Conservation (phyloP, 805 yeast species). For the Candida dendrica region DNA sequence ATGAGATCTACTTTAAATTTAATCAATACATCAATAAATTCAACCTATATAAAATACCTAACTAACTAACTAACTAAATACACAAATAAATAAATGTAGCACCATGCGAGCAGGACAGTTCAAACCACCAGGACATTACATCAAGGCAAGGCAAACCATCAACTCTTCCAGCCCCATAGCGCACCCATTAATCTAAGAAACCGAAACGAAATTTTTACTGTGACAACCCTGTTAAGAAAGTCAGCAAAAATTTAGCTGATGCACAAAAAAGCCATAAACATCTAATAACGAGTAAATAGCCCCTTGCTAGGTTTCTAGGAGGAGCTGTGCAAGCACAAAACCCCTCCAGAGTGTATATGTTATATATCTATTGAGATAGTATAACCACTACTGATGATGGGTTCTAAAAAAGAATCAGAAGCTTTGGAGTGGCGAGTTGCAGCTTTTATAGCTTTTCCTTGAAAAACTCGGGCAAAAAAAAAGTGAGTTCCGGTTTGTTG, state of each 20-base stretch:
- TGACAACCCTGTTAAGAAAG: conserved; percentile 67
- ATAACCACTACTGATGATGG: conserved; percentile 77
- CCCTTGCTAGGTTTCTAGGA: conserved; percentile 23
- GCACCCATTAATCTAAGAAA: conserved; percentile 46
- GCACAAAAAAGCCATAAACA: conserved; percentile 21
- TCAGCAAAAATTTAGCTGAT: conserved; percentile 69
- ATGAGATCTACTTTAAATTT: too few species aligned
- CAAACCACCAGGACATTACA: conserved; percentile 1
- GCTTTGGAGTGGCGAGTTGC: not conserved
- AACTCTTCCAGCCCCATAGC: conserved; percentile 19
- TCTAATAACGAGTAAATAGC: conserved; percentile 19
- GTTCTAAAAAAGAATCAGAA: conserved; percentile 22
- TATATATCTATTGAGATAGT: conserved; percentile 63
- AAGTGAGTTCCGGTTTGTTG: not conserved
- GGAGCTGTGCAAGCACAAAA: conserved; percentile 6
- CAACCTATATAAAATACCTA: too few species aligned
- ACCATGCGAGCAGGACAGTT: conserved; percentile 20
- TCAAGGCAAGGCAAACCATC: conserved; percentile 4
- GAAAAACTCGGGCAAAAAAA: not conserved
- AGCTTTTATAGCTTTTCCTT: not conserved
- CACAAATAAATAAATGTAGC: conserved; percentile 14
- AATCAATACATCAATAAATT: too few species aligned
- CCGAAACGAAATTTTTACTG: conserved; percentile 72
- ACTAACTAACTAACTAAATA: too few species aligned
- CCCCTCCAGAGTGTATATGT: conserved; percentile 29